phyloP scores from a whole-genome alignment of 768 basidiomycete genomes.

The Mycena crocata region DNA sequence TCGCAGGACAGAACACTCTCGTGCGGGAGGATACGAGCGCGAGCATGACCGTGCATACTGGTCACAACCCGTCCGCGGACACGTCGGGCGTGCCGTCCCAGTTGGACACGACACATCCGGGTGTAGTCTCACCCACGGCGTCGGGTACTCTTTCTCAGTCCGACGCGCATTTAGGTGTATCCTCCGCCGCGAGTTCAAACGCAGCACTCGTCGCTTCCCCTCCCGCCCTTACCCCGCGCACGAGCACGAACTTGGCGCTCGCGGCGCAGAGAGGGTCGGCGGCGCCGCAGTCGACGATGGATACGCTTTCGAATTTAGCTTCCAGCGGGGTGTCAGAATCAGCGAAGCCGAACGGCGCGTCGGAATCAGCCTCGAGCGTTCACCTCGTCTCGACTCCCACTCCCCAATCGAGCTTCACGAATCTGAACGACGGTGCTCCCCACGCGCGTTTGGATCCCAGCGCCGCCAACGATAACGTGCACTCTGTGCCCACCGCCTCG shows the following conservation, averaged over 20 bases:
- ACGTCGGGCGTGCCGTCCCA: neutral
- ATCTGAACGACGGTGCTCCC: too few species aligned
- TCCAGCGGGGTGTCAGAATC: too few species aligned
- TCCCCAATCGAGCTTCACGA: too few species aligned
- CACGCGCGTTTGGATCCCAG: too few species aligned
- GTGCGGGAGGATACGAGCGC: neutral
- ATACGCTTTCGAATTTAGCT: neutral
- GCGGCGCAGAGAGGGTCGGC: neutral
- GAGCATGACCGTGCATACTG: conserved; percentile 19
- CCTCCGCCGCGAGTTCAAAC: neutral
- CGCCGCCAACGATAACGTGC: too few species aligned
- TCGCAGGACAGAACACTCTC: neutral
- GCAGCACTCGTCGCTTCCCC: neutral
- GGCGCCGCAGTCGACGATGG: neutral
- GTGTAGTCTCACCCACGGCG: neutral
- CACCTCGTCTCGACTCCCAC: too few species aligned
- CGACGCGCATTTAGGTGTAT: too few species aligned
- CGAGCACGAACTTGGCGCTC: conserved; percentile 2
- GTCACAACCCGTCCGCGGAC: conserved; percentile 8
- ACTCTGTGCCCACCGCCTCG: too few species aligned
- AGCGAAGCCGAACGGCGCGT: too few species aligned
- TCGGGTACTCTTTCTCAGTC: conserved; percentile 14
- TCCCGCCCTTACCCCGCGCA: neutral
- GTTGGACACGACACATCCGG: too few species aligned
- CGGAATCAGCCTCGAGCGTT: too few species aligned